A percentile compares a stretch with the other conserved stretches of the same genome.
phyloP scores from a whole-genome alignment of 2,329 filamentous ascomycete species.

The Stagonosporopsis cucurbitacearum region DNA sequence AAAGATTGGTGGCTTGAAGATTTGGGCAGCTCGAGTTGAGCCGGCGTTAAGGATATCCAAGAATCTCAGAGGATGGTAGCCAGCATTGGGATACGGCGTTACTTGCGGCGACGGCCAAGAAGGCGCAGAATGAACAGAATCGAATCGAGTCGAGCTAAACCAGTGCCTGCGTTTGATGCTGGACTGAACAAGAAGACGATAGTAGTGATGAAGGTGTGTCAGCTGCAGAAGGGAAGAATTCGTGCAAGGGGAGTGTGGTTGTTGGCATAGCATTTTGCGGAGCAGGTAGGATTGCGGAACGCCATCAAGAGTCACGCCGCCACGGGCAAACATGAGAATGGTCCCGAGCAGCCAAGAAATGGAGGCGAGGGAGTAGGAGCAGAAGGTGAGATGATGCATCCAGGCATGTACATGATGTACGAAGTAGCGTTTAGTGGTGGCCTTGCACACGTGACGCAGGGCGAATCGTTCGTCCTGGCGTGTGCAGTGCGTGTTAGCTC shows the following conservation, averaged over 20 bases:
- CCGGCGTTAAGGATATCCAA: conserved; percentile 32
- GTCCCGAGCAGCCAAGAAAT: background rate
- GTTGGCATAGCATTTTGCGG: background rate
- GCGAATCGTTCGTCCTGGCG: conserved; percentile 3
- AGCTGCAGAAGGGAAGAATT: no score
- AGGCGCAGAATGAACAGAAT: conserved; percentile 36
- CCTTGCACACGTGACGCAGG: conserved; percentile 14
- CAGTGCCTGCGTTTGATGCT: conserved; percentile 9
- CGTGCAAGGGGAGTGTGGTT: no score
- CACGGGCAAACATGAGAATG: background rate
- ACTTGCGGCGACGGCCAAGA: conserved; percentile 20
- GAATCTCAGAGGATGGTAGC: conserved; percentile 18
- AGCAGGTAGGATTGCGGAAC: background rate
- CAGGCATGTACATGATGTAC: no score
- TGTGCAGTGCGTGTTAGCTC: conserved; percentile 14
- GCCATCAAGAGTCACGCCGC: background rate
- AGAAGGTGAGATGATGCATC: background rate
- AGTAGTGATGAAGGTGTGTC: conserved; percentile 4
- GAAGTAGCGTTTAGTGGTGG: background rate
- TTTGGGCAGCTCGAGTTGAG: conserved; percentile 27
- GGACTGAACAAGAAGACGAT: conserved; percentile 17
- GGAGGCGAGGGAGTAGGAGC: background rate
- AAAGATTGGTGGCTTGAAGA: conserved; percentile 26
- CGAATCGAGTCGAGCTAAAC: conserved; percentile 38
- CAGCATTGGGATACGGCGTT: conserved; percentile 39